These are phyloP conservation scores for Puccinia triticina DNA, from an alignment of 1,284 basidiomycete genomes.

Conservation along the genomic window DNA sequence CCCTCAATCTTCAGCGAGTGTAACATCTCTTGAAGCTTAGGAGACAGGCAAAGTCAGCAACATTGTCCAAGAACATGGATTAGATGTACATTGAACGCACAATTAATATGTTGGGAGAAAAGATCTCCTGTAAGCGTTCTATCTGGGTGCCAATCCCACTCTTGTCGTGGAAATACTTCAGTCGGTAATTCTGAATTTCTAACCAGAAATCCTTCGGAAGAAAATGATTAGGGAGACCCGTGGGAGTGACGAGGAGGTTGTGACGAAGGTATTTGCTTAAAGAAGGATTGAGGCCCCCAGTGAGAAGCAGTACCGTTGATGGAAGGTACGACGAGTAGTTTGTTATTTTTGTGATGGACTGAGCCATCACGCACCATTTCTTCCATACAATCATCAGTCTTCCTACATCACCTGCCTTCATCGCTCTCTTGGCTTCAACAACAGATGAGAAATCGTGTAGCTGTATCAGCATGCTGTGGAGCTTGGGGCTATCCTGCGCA, in stretches of 20 bases:
- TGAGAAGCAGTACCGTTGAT: slow-evolving; percentile 1
- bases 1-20: slow-evolving; percentile 7
- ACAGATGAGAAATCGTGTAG: slow-evolving; percentile 22
- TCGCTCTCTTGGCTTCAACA: slow-evolving; percentile 30
- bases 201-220: slow-evolving; percentile 28
- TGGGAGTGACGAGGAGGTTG: slow-evolving; percentile 20
- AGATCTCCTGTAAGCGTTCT: neutral
- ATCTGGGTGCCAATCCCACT: slow-evolving; percentile 22
- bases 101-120: neutral
- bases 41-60: no score
- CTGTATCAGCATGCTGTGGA: slow-evolving; percentile 4
- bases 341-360: slow-evolving; percentile 20
- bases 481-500: neutral
- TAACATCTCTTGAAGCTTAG: slow-evolving; percentile 1
- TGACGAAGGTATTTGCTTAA: slow-evolving; percentile 9
- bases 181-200: slow-evolving; percentile 24
- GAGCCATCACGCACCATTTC: slow-evolving; percentile 30
- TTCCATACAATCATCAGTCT: slow-evolving; percentile 35
- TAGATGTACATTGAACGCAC: neutral
- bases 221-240: slow-evolving; percentile 15
- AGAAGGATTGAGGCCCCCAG: neutral
- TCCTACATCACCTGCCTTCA: slow-evolving; percentile 31
- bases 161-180: slow-evolving; percentile 24
- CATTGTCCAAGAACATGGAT: neutral
- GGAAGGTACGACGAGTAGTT: slow-evolving; percentile 32